Evolutionary conservation across 345 rosid species (phyloP).

Genomic region (Eucalyptus tenuipes): DNA sequence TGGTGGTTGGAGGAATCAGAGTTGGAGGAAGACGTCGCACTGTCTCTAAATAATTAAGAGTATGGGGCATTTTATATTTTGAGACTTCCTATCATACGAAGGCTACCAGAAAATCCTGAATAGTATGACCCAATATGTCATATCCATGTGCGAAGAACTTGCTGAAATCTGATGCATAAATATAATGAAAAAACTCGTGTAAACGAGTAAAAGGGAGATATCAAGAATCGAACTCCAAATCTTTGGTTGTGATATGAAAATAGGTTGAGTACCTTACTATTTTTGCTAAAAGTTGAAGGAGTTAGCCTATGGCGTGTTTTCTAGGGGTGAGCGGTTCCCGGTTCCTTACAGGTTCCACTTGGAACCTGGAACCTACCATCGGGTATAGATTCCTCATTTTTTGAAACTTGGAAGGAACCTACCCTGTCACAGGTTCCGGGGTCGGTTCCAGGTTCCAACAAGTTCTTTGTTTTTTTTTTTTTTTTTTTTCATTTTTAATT

Average conservation of each 20-base stretch:
- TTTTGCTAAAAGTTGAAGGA: background rate
- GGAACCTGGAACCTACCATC: too few species aligned
- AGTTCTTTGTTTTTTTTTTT: too few species aligned
- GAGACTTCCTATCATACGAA: background rate
- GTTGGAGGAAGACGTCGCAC: background rate
- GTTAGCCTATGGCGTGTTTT: background rate
- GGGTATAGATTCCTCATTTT: too few species aligned
- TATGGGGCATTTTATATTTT: background rate
- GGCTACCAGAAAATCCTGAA: background rate
- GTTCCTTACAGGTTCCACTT: too few species aligned
- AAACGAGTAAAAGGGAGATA: background rate
- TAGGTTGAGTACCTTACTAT: background rate
- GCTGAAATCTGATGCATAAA: background rate
- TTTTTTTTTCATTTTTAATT: too few species aligned
- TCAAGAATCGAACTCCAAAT: background rate
- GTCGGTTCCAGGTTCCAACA: too few species aligned
- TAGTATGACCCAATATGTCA: background rate
- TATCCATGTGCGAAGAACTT: background rate
- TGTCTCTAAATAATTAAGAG: background rate
- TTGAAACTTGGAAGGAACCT: too few species aligned
- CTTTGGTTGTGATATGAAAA: background rate
- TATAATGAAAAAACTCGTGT: background rate
- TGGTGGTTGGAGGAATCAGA: background rate
- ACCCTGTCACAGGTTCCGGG: too few species aligned
- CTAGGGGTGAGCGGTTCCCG: too few species aligned